Conservation (phyloP, 83 land plant species). For the Picea engelmannii region DNA sequence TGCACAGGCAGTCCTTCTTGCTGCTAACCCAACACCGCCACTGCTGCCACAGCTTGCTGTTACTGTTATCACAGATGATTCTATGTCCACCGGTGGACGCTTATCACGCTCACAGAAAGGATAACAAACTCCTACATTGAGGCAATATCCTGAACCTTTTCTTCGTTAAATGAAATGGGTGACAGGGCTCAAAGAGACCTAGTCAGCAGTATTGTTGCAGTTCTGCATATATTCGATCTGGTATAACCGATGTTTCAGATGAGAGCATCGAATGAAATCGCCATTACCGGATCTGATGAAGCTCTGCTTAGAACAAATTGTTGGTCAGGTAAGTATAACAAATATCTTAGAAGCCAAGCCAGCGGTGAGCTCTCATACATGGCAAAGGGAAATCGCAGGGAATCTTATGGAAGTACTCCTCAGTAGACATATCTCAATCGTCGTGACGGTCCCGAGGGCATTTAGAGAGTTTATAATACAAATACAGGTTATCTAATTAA, state of each 20-base stretch:
- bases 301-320: background rate
- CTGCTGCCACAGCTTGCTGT: background rate
- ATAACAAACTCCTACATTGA: background rate
- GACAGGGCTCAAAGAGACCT: background rate
- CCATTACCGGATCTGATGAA: background rate
- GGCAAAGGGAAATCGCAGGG: no score
- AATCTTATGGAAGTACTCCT: no score
- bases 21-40: background rate
- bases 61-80: background rate
- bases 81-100: background rate
- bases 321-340: background rate
- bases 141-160: background rate
- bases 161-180: background rate
- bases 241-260: background rate
- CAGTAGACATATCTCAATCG: no score
- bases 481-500: no score
- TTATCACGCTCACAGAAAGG: background rate
- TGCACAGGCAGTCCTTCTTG: background rate
- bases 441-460: no score
- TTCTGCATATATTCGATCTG: background rate
- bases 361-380: no score
- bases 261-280: background rate
- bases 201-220: background rate
- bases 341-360: background rate
- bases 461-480: no score